These are phyloP conservation scores for Mycena filopes DNA, from an alignment of 768 basidiomycete genomes.

Conservation along the genomic window DNA sequence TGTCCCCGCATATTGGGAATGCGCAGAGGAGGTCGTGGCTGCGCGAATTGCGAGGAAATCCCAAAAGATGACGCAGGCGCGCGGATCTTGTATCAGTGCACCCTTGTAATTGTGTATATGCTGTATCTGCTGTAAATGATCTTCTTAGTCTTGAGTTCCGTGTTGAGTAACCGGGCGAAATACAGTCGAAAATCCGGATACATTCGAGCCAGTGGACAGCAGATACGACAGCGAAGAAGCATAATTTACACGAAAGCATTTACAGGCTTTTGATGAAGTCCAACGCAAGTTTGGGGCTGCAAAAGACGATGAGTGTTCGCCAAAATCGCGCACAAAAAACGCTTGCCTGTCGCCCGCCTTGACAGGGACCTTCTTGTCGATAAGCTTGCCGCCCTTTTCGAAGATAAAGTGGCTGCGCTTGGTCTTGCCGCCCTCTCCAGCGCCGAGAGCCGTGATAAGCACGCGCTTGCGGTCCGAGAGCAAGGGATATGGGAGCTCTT, in stretches of 20 bases:
- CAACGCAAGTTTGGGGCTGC: slow-evolving; percentile 71
- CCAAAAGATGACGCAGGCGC: too few relatives aligned
- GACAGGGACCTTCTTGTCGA: slow-evolving; percentile 87
- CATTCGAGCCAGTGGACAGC: slow-evolving; percentile 28
- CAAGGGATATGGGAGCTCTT: slow-evolving; percentile 85
- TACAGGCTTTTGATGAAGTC: slow-evolving; percentile 70
- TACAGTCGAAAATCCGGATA: neutral
- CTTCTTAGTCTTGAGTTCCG: too few relatives aligned
- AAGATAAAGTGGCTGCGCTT: slow-evolving; percentile 96
- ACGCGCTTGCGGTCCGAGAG: slow-evolving; percentile 89
- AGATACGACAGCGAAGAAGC: slow-evolving; percentile 29
- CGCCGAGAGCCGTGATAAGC: slow-evolving; percentile 85
- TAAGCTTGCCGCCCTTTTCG: slow-evolving; percentile 88
- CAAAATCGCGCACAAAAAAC: neutral
- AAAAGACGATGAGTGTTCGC: neutral
- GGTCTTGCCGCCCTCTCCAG: slow-evolving; percentile 81
- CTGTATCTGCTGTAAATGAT: too few relatives aligned
- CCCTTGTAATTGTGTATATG: too few relatives aligned
- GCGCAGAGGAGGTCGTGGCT: slow-evolving; percentile 9
- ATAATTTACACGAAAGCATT: slow-evolving; percentile 15
- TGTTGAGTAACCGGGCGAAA: neutral
- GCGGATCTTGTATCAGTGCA: too few relatives aligned
- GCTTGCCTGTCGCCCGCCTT: slow-evolving; percentile 86
- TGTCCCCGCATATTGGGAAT: slow-evolving; percentile 7
- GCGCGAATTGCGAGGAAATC: neutral